Percentiles rank a stretch among this genome's conserved stretches.
Evolutionary conservation across 805 yeast genomes (phyloP).

Genomic region (Tetrapisispora arboricola): DNA sequence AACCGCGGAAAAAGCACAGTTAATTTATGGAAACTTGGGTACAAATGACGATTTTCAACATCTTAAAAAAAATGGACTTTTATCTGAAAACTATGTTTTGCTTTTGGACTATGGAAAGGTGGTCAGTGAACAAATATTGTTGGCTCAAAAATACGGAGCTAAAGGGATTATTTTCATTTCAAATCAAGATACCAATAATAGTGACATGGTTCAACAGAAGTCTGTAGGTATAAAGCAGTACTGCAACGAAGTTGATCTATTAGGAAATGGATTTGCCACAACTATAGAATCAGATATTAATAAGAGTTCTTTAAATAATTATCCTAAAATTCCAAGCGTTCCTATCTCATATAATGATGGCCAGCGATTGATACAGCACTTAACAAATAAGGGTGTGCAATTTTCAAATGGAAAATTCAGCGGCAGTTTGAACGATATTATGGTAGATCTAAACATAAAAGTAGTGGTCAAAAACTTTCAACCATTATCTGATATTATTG

Average conservation of each 20-base stretch:
- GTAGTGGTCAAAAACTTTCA: conserved; percentile 44
- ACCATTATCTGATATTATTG: conserved; percentile 66
- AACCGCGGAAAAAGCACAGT: conserved; percentile 36
- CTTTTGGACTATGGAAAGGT: conserved; percentile 51
- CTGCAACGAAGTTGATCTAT: conserved; percentile 32
- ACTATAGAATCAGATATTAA: conserved; percentile 30
- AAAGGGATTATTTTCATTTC: conserved; percentile 60
- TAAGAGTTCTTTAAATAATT: conserved; percentile 32
- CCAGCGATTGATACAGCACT: conserved; percentile 25
- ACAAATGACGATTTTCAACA: conserved; percentile 40
- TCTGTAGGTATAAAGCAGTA: conserved; percentile 47
- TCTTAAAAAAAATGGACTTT: conserved; percentile 30
- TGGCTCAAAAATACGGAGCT: conserved; percentile 49
- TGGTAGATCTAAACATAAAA: conserved; percentile 26
- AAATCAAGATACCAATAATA: conserved; percentile 28
- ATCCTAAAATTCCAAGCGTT: conserved; percentile 63
- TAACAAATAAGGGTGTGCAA: conserved; percentile 18
- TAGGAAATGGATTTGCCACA: not conserved
- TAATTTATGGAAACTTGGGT: conserved; percentile 63
- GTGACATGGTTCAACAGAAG: conserved; percentile 24
- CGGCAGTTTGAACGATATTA: conserved; percentile 12
- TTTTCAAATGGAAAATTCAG: conserved; percentile 11
- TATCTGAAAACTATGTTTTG: conserved; percentile 41
- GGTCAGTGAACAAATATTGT: conserved; percentile 38
- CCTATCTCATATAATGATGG: conserved; percentile 71